Conservation (phyloP, 768 basidiomycete genomes). For the Leccinum obscurum region DNA sequence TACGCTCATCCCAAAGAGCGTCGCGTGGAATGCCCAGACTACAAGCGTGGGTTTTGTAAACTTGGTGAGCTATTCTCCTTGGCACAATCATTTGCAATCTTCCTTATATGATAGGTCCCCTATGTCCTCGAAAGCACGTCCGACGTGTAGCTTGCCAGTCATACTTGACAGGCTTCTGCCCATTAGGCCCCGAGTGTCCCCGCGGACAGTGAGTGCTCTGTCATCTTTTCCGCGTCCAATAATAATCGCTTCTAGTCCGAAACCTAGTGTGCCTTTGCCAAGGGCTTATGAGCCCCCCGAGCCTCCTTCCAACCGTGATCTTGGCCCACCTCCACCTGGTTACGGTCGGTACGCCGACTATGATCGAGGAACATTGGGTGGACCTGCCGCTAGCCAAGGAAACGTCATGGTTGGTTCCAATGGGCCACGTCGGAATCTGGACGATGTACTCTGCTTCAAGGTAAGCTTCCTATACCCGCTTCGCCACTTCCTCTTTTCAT, state of each 20-base stretch:
- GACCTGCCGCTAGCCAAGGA: constrained; percentile 23
- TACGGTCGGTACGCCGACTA: constrained; percentile 84
- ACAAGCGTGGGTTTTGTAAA: constrained; percentile 93
- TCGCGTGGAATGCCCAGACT: constrained; percentile 91
- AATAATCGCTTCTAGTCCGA: constrained; percentile 55
- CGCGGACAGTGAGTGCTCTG: constrained; percentile 75
- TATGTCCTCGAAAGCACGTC: constrained; percentile 90
- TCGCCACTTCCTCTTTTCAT: constrained; percentile 4
- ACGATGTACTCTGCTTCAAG: constrained; percentile 88
- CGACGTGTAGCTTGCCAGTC: constrained; percentile 87
- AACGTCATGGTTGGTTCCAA: constrained; percentile 32
- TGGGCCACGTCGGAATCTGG: constrained; percentile 66
- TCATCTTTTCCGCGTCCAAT: constrained; percentile 9
- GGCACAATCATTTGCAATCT: constrained; percentile 2
- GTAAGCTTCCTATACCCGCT: constrained; percentile 37
- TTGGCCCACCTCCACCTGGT: constrained; percentile 90
- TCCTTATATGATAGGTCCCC: constrained; percentile 57
- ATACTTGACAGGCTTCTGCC: constrained; percentile 93
- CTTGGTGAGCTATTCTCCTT: constrained; percentile 57
- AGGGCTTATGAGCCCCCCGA: constrained; percentile 78
- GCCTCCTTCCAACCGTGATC: constrained; percentile 71
- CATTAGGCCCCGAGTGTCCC: constrained; percentile 83
- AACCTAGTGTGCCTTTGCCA: constrained; percentile 66
- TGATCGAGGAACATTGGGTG: constrained; percentile 49
- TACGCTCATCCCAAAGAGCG: constrained; percentile 95